Evolutionary conservation across 768 basidiomycete species (phyloP).

Genomic region (Dendrothele bispora): DNA sequence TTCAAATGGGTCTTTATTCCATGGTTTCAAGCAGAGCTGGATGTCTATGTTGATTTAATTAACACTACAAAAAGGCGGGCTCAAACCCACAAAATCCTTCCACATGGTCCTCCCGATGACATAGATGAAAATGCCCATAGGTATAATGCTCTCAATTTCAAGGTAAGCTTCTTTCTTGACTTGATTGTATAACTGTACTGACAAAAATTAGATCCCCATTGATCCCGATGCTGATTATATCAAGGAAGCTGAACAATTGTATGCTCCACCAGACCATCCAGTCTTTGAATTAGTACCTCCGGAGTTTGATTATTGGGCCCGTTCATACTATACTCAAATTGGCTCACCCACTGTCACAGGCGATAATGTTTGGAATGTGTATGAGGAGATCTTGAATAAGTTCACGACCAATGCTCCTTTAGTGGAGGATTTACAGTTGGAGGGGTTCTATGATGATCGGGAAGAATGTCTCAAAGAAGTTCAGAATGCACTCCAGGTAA

Average conservation of each 20-base stretch:
- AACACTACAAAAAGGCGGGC: constrained; percentile 20
- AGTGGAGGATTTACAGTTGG: not conserved
- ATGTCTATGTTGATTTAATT: constrained; percentile 18
- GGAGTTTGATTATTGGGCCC: not conserved
- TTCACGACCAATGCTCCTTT: not conserved
- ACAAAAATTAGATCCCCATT: not conserved
- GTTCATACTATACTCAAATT: not conserved
- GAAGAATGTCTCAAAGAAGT: too few species aligned
- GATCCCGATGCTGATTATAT: not conserved
- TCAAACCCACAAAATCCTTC: constrained; percentile 34
- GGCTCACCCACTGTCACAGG: constrained; percentile 1
- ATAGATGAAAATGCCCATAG: constrained; percentile 25
- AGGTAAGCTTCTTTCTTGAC: constrained; percentile 17
- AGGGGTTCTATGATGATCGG: not conserved
- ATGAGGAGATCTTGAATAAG: not conserved
- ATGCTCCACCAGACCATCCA: constrained; percentile 4
- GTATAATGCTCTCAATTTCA: constrained; percentile 29
- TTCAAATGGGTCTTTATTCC: constrained; percentile 38
- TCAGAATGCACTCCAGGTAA: too few species aligned
- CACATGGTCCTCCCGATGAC: constrained; percentile 29
- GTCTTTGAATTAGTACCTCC: constrained; percentile 8
- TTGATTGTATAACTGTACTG: not conserved
- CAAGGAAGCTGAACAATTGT: constrained; percentile 3
- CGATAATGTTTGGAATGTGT: constrained; percentile 5
- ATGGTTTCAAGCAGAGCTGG: constrained; percentile 34